Evolutionary conservation across 345 rosid genomes (phyloP), one percentile per base, ranked within the genome.

Genomic region (Clausena lansium): DNA sequence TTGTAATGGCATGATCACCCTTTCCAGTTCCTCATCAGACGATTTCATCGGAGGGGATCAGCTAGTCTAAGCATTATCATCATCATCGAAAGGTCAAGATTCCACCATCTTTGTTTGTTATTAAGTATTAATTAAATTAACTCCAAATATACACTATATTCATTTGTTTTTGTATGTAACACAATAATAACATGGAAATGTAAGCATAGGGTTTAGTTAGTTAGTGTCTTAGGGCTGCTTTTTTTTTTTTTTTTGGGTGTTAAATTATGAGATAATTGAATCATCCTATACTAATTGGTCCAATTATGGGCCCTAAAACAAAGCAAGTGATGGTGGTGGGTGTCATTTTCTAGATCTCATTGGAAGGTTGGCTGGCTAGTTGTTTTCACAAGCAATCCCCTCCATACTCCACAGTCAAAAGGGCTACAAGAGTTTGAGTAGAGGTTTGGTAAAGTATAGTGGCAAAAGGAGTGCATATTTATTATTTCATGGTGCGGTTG

Each of bases 1-100:
- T 65, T 92, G 89, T 74, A 91, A 94, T 32, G 99, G 78, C 73
- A 78, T 81, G 79, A 79, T 83, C 71, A 81, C 85, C 17, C 62
- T 91, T 61, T 90, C 95, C 52, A 83, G 87, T 72, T 89, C 97
- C 60, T 92, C 97, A 0, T 90, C 99, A 6, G 93, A 76, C 15
- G 87, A 86, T 74, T 80, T 78, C 84, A 78, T 55, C 58, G 80
- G 75, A 20, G 81, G 67, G 14, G 88, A 87, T 63, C 67, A 87
- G 50, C 59, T 84, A 1, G 84, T 84, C 0, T 87, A 79, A 87
- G 30, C 25, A 24, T 41, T 36, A 70, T 27, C 59, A 74, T 2
- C 52, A 35, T 25, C 76, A 73, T 59, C 67, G 15, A 62, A 39
- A 28, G 24, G 47, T 59, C 58, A 22, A 20, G 30, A 59, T 25